Evolutionary conservation across 257 asterid genomes (phyloP).

Genomic region (Solanum appendiculatum): DNA sequence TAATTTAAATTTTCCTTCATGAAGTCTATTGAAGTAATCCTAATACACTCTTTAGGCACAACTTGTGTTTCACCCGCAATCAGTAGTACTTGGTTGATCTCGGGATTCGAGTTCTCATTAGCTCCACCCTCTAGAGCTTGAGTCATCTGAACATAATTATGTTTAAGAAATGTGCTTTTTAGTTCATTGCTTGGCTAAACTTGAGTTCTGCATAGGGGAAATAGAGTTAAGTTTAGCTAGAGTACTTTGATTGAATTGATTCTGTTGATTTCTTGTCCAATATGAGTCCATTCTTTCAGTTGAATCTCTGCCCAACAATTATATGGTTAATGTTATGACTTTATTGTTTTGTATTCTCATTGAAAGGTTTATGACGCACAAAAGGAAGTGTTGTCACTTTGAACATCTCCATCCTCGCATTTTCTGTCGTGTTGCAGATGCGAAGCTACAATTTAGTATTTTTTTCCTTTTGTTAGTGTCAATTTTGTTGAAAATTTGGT

Average conservation of each 20-base stretch:
- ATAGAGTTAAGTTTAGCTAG: too few species aligned
- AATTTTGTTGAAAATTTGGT: too few species aligned
- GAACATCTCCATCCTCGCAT: too few species aligned
- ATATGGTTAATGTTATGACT: too few species aligned
- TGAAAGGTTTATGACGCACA: too few species aligned
- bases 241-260: neutral
- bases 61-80: conserved; percentile 28
- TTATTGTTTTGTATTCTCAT: too few species aligned
- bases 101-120: conserved; percentile 4
- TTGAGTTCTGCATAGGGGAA: neutral
- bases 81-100: conserved; percentile 22
- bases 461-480: too few species aligned
- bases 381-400: too few species aligned
- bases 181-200: neutral
- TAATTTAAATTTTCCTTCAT: conserved; percentile 14
- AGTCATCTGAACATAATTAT: neutral
- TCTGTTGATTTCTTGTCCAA: neutral
- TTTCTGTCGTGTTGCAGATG: too few species aligned
- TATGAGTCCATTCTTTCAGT: neutral
- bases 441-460: too few species aligned
- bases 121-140: neutral
- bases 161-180: conserved; percentile 11
- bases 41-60: conserved; percentile 19
- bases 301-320: neutral
- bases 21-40: too few species aligned